A percentile compares a stretch with the other conserved stretches of the same genome.
Evolutionary conservation across 768 basidiomycete genomes (phyloP).

Genomic region (Leccinum broughii): DNA sequence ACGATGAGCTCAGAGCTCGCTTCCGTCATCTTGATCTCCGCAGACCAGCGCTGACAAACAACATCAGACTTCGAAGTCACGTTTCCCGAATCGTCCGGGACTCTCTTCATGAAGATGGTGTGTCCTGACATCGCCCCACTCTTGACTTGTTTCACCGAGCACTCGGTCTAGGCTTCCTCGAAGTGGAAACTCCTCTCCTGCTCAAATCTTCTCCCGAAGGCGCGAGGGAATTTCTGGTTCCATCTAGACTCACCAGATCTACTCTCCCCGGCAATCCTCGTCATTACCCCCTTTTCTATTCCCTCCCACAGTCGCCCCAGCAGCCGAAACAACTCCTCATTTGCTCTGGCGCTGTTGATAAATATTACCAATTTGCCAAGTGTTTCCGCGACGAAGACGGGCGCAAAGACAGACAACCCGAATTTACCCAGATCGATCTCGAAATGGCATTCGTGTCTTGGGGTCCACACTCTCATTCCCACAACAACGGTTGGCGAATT

Average conservation of each 20-base stretch:
- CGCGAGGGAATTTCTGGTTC: constrained; percentile 91
- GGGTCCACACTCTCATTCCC: constrained; percentile 39
- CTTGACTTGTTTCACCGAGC: constrained; percentile 9
- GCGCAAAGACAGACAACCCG: constrained; percentile 91
- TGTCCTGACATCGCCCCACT: constrained; percentile 20
- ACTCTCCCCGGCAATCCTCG: constrained; percentile 26
- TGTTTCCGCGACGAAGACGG: constrained; percentile 98
- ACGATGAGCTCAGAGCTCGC: constrained; percentile 81
- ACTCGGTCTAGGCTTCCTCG: constrained; percentile 68
- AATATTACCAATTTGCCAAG: constrained; percentile 89
- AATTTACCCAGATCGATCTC: constrained; percentile 95
- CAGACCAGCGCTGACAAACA: constrained; percentile 66
- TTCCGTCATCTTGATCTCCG: constrained; percentile 91
- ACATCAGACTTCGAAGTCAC: constrained; percentile 77
- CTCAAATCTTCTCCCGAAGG: constrained; percentile 93
- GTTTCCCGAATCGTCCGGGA: constrained; percentile 80
- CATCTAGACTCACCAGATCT: constrained; percentile 55
- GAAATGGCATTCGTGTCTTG: constrained; percentile 96
- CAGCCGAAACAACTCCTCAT: constrained; percentile 95
- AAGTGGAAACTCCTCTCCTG: constrained; percentile 92
- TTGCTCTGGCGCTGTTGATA: constrained; percentile 84
- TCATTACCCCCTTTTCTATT: constrained; percentile 63
- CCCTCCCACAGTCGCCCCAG: constrained; percentile 92
- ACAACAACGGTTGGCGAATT: constrained; percentile 66
- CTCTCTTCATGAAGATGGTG: constrained; percentile 73